Evolutionary conservation across 2,329 filamentous ascomycete genomes (phyloP), one percentile per base, ranked within the genome.

Genomic region (Venturia asperata): DNA sequence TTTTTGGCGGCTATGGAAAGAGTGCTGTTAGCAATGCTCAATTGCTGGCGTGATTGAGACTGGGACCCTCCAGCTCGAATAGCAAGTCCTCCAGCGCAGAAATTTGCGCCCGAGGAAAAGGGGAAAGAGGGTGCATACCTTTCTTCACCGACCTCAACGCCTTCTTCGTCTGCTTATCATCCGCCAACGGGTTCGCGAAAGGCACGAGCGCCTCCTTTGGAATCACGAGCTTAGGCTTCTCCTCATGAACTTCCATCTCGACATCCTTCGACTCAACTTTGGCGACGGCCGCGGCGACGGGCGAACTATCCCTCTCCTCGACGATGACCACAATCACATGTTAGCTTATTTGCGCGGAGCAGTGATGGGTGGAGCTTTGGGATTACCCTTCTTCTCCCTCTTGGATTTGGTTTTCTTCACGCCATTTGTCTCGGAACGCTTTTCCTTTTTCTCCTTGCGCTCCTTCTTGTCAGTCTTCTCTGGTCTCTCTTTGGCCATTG

Each of bases 181-280:
- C 87, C 37, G 88, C 88, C 67, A 95, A 80, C 42, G 91, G 90
- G 70, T 89, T 83, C 66, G 92, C 91, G 74, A 96, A 94, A 39
- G 92, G 89, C 65, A 95, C 90, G 61, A 95, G 80, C 66, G 87
- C 86, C 70, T 75, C 77, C 66, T 71, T 70, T 65, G 67, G 63
- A 37, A 64, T 76, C 64, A n/a, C 70, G 74, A 68, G 66, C 82
- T 27, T 37, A 10, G 64, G 64, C 21, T 66, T 39, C 64, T 64
- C 77, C 61, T 82, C 80, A 58, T 79, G 77, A 60, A 78, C 76
- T 66, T 76, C 74, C 52, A 58, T 58, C 43, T 73, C 74, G 21
- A 73, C 72, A 17, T 75, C 76, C 63, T 78, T 75, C 62, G 79
- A 19, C 30, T 49, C 43, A 15, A 55, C 43, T 17, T 61, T 43